These are phyloP conservation scores for Aspergillus neoniger DNA, from an alignment of 2,329 filamentous ascomycete genomes.

Conservation along the genomic window DNA sequence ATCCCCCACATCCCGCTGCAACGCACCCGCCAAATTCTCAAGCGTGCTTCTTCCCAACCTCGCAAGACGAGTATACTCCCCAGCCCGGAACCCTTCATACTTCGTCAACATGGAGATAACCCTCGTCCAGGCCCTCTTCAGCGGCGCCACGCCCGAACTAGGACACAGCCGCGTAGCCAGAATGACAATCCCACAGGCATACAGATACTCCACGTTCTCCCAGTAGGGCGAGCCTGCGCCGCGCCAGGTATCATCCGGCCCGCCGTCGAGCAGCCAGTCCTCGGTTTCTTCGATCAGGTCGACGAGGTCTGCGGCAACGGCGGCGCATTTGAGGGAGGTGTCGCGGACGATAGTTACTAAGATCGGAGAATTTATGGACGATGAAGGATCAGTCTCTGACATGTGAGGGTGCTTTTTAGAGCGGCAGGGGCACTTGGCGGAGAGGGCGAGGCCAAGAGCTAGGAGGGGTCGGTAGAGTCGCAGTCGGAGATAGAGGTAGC, in stretches of 20 bases:
- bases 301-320: constrained; percentile 10
- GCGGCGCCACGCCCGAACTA: background rate
- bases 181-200: constrained; percentile 16
- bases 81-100: background rate
- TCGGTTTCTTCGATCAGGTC: constrained; percentile 10
- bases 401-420: constrained; percentile 8
- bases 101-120: constrained; percentile 3
- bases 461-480: constrained; percentile 19
- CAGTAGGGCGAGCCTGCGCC: constrained; percentile 12
- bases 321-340: constrained; percentile 15
- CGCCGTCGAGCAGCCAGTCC: constrained; percentile 7
- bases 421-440: constrained; percentile 13
- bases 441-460: constrained; percentile 13
- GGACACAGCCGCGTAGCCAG: constrained; percentile 15
- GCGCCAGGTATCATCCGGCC: background rate
- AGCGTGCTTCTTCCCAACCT: constrained; percentile 10
- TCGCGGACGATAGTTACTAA: constrained; percentile 16
- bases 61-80: background rate
- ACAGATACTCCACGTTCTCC: constrained; percentile 21
- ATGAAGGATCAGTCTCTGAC: background rate
- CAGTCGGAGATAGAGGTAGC: constrained; percentile 27
- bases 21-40: background rate
- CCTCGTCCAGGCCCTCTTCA: constrained; percentile 4
- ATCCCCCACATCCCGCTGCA: background rate
- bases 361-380: constrained; percentile 10